These are phyloP conservation scores for Epichloe glyceriae DNA, from an alignment of 2,329 filamentous ascomycete genomes.

Conservation along the genomic window DNA sequence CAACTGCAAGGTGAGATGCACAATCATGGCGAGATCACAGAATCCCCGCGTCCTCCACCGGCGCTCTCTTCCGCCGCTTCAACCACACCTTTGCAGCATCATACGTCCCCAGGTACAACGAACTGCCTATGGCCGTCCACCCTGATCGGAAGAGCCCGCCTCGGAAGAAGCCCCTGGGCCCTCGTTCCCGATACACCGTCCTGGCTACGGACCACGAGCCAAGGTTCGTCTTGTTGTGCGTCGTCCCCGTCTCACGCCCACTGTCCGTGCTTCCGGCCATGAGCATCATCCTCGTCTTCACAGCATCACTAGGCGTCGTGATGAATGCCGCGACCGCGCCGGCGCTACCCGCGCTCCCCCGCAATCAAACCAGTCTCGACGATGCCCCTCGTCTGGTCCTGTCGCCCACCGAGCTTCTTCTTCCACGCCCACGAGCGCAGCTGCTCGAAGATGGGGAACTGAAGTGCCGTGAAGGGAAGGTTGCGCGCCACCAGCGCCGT, in stretches of 20 bases:
- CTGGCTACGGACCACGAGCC: slow-evolving; percentile 47
- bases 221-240: background rate
- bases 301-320: slow-evolving; percentile 82
- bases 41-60: slow-evolving; percentile 25
- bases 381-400: slow-evolving; percentile 22
- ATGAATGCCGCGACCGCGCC: slow-evolving; percentile 63
- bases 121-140: slow-evolving; percentile 75
- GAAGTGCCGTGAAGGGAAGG: slow-evolving; percentile 73
- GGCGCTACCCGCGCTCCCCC: slow-evolving; percentile 58
- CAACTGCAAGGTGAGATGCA: too few relatives aligned
- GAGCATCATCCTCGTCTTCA: slow-evolving; percentile 86
- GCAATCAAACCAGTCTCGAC: slow-evolving; percentile 59
- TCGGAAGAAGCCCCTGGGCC: slow-evolving; percentile 61
- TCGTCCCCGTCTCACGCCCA: slow-evolving; percentile 14
- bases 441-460: slow-evolving; percentile 78
- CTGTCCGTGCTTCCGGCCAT: slow-evolving; percentile 29
- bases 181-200: slow-evolving; percentile 53
- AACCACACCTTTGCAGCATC: slow-evolving; percentile 63
- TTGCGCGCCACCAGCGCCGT: slow-evolving; percentile 71
- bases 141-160: slow-evolving; percentile 59
- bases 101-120: slow-evolving; percentile 76
- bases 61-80: slow-evolving; percentile 24
- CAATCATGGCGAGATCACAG: slow-evolving; percentile 6
- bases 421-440: slow-evolving; percentile 43
- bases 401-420: slow-evolving; percentile 16